Conservation (phyloP, 805 yeast species). For the Wickerhamomyces sydowiorum region DNA sequence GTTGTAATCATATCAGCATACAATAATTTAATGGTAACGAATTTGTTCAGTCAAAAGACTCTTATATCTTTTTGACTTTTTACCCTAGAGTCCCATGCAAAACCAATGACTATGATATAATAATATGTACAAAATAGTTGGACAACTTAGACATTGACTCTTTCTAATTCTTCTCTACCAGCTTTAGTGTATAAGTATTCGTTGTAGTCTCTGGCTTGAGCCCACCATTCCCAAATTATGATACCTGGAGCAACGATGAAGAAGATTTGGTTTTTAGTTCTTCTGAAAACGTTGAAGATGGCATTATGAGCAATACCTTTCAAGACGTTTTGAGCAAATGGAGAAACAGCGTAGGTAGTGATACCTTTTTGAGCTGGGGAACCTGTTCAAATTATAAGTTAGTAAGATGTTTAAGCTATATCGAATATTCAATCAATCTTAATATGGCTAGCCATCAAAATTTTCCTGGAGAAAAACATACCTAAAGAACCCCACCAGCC, state of each 20-base stretch:
- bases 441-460: too few species aligned
- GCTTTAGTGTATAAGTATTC: constrained; percentile 94
- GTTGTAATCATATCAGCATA: not conserved
- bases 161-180: constrained; percentile 91
- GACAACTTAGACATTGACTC: constrained; percentile 34
- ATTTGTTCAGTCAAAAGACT: too few species aligned
- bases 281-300: constrained; percentile 89
- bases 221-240: constrained; percentile 84
- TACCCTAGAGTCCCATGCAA: not conserved
- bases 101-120: not conserved
- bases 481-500: constrained; percentile 97
- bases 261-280: constrained; percentile 81
- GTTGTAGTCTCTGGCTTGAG: constrained; percentile 82
- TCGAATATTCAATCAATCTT: too few species aligned
- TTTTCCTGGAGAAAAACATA: not conserved
- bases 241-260: constrained; percentile 74
- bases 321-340: constrained; percentile 89
- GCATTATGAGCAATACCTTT: constrained; percentile 83
- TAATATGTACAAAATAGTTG: not conserved
- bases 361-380: constrained; percentile 83
- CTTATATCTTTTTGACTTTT: not conserved
- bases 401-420: too few species aligned
- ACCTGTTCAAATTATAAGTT: constrained; percentile 27
- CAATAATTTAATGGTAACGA: too few species aligned
- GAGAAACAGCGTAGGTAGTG: constrained; percentile 86